Evolutionary conservation across 2,329 filamentous ascomycete species (phyloP).

Genomic region (Ophiostoma fasciatum): DNA sequence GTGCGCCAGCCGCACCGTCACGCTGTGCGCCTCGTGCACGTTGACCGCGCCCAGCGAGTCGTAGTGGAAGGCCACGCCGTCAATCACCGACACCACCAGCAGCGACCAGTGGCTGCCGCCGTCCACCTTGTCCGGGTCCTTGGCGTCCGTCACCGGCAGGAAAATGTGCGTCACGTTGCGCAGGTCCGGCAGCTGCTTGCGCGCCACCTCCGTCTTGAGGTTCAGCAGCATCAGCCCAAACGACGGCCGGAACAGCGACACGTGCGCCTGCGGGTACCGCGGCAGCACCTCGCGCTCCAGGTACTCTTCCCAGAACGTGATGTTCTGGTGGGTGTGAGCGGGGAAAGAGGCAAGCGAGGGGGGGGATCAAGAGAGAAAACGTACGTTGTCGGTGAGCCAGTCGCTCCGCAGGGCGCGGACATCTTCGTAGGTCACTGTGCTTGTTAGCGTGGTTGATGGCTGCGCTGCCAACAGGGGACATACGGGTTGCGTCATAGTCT

Average conservation of each 20-base stretch:
- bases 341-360: no score
- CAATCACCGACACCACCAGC: slow-evolving; percentile 74
- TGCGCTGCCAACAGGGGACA: not conserved
- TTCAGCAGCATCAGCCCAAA: slow-evolving; percentile 88
- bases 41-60: slow-evolving; percentile 73
- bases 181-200: slow-evolving; percentile 55
- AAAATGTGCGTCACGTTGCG: slow-evolving; percentile 77
- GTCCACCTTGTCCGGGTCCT: slow-evolving; percentile 62
- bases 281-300: slow-evolving; percentile 79
- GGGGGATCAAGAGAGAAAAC: no score
- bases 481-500: slow-evolving; percentile 24
- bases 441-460: not conserved
- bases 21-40: slow-evolving; percentile 53
- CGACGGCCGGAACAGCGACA: slow-evolving; percentile 78
- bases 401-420: slow-evolving; percentile 77
- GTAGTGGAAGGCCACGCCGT: slow-evolving; percentile 92
- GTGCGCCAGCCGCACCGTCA: slow-evolving; percentile 51
- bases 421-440: slow-evolving; percentile 74
- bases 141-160: slow-evolving; percentile 83
- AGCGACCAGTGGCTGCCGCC: slow-evolving; percentile 92
- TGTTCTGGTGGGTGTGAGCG: slow-evolving; percentile 45
- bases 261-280: slow-evolving; percentile 67
- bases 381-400: slow-evolving; percentile 92
- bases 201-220: slow-evolving; percentile 25
- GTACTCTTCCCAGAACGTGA: slow-evolving; percentile 97